phyloP scores from a whole-genome alignment of 225 moss, liverwort and hornwort genomes.

The Asterella californica region DNA sequence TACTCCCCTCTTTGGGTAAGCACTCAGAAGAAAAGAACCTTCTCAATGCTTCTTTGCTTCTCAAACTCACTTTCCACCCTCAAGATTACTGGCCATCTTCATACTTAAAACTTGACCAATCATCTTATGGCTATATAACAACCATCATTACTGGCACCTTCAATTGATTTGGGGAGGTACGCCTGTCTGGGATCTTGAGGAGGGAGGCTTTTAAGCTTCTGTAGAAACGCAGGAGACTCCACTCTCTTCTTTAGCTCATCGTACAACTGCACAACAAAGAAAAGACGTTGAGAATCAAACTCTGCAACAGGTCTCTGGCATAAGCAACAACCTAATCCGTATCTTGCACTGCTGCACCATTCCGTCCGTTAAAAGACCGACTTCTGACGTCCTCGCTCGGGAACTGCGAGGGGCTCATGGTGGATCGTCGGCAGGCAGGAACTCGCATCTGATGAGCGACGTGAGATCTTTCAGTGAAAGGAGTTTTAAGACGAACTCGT shows the following conservation, averaged over 20 bases:
- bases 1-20: neutral
- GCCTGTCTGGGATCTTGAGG: neutral
- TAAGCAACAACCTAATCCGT: too few species aligned
- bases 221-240: slow-evolving; percentile 40
- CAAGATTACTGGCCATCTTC: too few species aligned
- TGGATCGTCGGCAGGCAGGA: too few species aligned
- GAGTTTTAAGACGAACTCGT: too few species aligned
- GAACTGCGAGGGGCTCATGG: too few species aligned
- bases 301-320: neutral
- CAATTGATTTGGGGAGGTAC: neutral
- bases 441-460: too few species aligned
- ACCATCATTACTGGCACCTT: neutral
- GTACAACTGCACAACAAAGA: slow-evolving; percentile 31
- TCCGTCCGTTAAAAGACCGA: too few species aligned
- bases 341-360: too few species aligned
- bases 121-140: neutral
- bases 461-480: too few species aligned
- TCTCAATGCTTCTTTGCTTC: neutral
- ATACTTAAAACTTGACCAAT: too few species aligned
- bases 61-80: too few species aligned
- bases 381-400: too few species aligned
- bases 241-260: slow-evolving; percentile 36
- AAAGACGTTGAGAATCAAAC: neutral
- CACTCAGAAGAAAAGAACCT: neutral
- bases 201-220: slow-evolving; percentile 25